Evolutionary conservation across 2,329 filamentous ascomycete species (phyloP), one percentile per base, ranked within the genome.

Genomic region (Colletotrichum orbiculare): DNA sequence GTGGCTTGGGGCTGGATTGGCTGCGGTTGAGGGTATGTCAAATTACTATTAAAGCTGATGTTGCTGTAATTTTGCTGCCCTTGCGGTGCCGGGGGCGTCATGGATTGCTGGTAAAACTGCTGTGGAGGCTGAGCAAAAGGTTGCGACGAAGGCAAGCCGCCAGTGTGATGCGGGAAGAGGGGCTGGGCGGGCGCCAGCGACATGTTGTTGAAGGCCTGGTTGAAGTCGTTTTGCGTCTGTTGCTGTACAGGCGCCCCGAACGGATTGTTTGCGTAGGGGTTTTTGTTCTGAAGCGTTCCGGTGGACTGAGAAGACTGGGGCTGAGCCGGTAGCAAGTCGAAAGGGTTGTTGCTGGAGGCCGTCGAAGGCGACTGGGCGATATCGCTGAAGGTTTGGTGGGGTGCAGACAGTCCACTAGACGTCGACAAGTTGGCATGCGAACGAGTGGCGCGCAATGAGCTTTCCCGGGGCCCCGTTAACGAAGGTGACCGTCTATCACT

Each of bases 161-260:
- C 91, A 1, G 92, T 94, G 58, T 90, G 89, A 72, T 94, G 88
- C 8, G 92, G 91, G 74, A 94, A 94, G 37, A 94, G 81, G 42
- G 87, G 87, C 69, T 88, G 87, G 45, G 76, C 71, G 10, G 77
- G 76, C 33, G 87, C 87, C 2, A 97, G 79, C 42, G 92, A 89
- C 77, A 97, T 84, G 67, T 87, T 88, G 73, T 94, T 90, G 72
- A 97, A 91, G 1, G 91, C 88, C 70, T 91, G 87, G 68, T 89
- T 87, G 15, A 94, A 76, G 10, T 79, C 68, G 69, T 78, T 79
- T 13, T 76, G 50, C 67, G 81, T 79, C 60, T 81, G 62, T 66
- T 81, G 79, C 60, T 81, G 78, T 41, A 76, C 72, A 2, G 83
- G 82, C 54, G 79, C 74, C 8, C 90, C 85, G 70, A 94, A 95